phyloP scores from a whole-genome alignment of 768 basidiomycete genomes.

The Termitomyces sp. region DNA sequence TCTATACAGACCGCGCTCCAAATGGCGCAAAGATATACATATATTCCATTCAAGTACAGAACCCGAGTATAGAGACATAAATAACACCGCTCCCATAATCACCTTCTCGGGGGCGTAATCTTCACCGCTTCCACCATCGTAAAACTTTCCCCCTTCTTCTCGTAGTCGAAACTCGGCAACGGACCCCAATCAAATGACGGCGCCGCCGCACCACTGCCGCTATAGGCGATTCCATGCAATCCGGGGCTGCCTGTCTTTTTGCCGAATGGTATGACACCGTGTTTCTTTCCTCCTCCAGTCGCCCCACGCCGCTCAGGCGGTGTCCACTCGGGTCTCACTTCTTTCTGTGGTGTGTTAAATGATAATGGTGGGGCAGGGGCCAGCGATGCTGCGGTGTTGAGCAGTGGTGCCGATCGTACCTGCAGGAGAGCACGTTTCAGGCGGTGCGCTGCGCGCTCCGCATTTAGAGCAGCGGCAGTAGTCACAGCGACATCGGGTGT shows the following conservation, averaged over 20 bases:
- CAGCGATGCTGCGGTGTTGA: constrained; percentile 50
- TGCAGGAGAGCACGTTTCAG: constrained; percentile 65
- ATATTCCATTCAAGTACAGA: not conserved
- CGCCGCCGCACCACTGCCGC: constrained; percentile 16
- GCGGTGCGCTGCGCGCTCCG: constrained; percentile 66
- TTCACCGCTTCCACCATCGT: constrained; percentile 17
- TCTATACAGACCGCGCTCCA: not conserved
- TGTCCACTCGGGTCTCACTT: constrained; percentile 16
- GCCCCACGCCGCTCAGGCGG: constrained; percentile 28
- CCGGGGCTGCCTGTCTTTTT: constrained; percentile 25
- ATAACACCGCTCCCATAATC: not conserved
- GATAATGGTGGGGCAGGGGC: constrained; percentile 29
- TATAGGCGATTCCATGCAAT: constrained; percentile 5
- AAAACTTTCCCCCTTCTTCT: constrained; percentile 14
- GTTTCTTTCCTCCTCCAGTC: constrained; percentile 29
- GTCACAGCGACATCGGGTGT: constrained; percentile 66
- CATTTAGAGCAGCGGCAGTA: constrained; percentile 78
- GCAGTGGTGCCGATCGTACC: constrained; percentile 55
- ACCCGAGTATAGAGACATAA: not conserved
- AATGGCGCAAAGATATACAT: not conserved
- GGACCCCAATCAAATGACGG: constrained; percentile 59
- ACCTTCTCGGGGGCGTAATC: constrained; percentile 10
- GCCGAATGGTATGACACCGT: constrained; percentile 30
- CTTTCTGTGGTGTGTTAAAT: constrained; percentile 33
- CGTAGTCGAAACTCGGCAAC: constrained; percentile 36